A percentile compares a stretch with the other conserved stretches of the same genome.
Conservation (phyloP, 2,329 filamentous ascomycete species). For the Fusarium coicis region DNA sequence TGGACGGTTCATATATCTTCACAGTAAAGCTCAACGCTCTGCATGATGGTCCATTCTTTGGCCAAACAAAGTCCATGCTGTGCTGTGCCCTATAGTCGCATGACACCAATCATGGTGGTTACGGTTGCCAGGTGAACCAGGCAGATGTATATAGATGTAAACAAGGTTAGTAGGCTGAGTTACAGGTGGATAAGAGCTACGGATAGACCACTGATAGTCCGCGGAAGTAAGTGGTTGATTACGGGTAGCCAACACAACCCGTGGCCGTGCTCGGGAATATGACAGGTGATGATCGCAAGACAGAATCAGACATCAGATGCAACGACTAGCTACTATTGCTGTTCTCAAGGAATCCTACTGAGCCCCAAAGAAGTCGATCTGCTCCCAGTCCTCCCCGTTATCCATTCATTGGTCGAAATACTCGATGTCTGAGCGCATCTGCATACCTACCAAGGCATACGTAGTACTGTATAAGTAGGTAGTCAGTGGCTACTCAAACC, state of each 20-base stretch:
- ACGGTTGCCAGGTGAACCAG: slow-evolving; percentile 40
- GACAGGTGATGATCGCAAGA: background rate
- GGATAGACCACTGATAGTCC: background rate
- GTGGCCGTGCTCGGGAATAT: background rate
- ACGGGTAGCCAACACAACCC: background rate
- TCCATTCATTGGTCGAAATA: background rate
- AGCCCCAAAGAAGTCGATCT: background rate
- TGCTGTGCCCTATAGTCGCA: slow-evolving; percentile 22
- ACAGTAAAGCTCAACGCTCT: background rate
- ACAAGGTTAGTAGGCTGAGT: background rate
- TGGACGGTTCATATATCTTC: background rate
- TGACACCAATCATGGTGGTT: background rate
- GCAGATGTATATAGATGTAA: background rate
- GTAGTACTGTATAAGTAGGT: too few species aligned
- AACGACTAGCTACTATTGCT: background rate
- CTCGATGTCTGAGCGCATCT: background rate
- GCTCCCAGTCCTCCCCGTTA: background rate
- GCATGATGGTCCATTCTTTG: background rate
- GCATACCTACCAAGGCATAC: background rate
- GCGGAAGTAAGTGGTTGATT: background rate
- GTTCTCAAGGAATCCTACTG: background rate
- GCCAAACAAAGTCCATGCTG: background rate
- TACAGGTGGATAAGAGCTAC: background rate
- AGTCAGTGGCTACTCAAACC: background rate
- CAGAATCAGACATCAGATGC: background rate